Percentiles rank a stretch among this genome's conserved stretches.
phyloP scores from a whole-genome alignment of 2,329 filamentous ascomycete species.

The Zasmidium citrigriseum region DNA sequence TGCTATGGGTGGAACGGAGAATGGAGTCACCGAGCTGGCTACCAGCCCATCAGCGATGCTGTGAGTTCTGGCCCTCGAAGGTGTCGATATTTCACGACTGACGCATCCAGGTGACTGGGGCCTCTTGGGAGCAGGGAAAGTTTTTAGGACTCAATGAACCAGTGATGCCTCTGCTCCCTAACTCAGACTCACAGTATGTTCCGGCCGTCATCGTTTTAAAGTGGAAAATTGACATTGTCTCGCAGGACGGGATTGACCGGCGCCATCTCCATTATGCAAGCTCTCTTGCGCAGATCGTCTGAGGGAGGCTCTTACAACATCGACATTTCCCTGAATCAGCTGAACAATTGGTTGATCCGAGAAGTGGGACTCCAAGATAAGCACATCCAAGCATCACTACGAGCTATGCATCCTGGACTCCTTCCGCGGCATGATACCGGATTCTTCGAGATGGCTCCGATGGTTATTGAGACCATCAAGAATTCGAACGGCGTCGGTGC shows the following conservation, averaged over 20 bases:
- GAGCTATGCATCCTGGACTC: neutral
- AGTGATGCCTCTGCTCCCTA: constrained; percentile 8
- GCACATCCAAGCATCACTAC: neutral
- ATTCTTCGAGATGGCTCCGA: neutral
- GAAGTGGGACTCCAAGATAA: neutral
- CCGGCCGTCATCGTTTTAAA: neutral
- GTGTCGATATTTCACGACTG: neutral
- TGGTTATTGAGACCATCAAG: neutral
- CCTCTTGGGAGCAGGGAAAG: constrained; percentile 17
- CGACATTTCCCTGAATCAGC: neutral
- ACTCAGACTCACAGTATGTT: neutral
- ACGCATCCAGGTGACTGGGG: constrained; percentile 8
- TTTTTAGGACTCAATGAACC: constrained; percentile 22
- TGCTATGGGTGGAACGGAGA: neutral
- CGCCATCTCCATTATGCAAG: neutral
- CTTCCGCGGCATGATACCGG: neutral
- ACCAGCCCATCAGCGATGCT: neutral
- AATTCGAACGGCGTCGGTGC: neutral
- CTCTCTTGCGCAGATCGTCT: neutral
- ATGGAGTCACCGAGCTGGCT: neutral
- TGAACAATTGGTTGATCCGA: neutral
- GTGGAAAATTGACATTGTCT: neutral
- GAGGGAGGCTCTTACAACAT: neutral
- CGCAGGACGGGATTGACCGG: neutral
- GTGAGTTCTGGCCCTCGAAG: neutral